Evolutionary conservation across 2,329 filamentous ascomycete genomes (phyloP), one percentile per base, ranked within the genome.

Genomic region (Venturia asperata): DNA sequence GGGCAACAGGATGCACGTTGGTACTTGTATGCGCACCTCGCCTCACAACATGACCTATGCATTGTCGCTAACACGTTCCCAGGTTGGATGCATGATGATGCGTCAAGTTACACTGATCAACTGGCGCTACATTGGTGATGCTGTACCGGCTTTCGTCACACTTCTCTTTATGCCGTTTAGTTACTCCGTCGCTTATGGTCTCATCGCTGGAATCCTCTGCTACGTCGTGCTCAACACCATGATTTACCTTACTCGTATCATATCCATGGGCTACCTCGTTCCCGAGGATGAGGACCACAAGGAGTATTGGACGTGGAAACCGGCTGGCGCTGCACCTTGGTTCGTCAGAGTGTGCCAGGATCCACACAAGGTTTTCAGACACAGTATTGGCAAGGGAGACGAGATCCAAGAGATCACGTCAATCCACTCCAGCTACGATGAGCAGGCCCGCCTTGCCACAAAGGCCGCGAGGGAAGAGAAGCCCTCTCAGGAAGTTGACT

Each of bases 161-260:
- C 86, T 96, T 68, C 85, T 87, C 69, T 81, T 92, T 69, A 95
- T 95, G 87, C 91, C 91, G 0, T 94, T 95, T 77, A 90, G 89
- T 5, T 96, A 94, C 79, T 91, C 87, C 64, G 93, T 94, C 70
- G 90, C 91, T 15, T 90, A 95, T 72, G 91, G 91, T 58, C 81
- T 96, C 19, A 95, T 95, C 70, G 89, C 85, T 3, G 90, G 91
- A 42, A 86, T 95, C 68, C 81, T 89, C 72, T 84, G 85, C 42
- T 95, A 95, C 74, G 86, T 87, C 47, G 74, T 87, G 63, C 81
- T 96, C 74, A 95, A 96, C 75, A 83, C 81, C 1, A 73, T 83
- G 34, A 85, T 90, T 19, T 92, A 85, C 83, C 65, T 89, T 56
- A 78, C 94, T 67, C 86, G 88, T 73, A 80, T 86, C 69, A 74